A percentile compares a stretch with the other conserved stretches of the same genome.
Evolutionary conservation across 768 basidiomycete species (phyloP).

Genomic region (Leccinum sublutescens): DNA sequence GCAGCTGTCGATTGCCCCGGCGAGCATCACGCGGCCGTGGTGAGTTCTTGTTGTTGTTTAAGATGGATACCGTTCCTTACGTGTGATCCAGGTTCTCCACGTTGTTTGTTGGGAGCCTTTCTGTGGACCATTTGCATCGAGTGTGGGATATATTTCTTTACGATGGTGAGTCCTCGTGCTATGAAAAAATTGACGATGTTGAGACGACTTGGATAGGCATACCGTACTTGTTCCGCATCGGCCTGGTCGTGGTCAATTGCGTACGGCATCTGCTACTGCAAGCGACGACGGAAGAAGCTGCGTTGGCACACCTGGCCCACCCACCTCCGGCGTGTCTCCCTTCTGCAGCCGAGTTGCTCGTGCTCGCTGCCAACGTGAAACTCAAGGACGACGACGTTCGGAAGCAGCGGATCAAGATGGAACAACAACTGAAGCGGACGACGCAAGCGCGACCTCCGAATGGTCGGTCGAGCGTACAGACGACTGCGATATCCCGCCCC

Average conservation of each 20-base stretch:
- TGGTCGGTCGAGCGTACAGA: slow-evolving; percentile 28
- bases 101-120: slow-evolving; percentile 66
- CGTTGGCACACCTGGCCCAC: slow-evolving; percentile 47
- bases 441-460: slow-evolving; percentile 37
- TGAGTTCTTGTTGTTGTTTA: slow-evolving; percentile 23
- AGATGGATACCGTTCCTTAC: neutral
- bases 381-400: slow-evolving; percentile 78
- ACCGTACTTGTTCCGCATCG: slow-evolving; percentile 72
- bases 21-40: slow-evolving; percentile 64
- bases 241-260: slow-evolving; percentile 59
- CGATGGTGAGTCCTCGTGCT: slow-evolving; percentile 54
- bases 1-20: slow-evolving; percentile 59
- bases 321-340: slow-evolving; percentile 58
- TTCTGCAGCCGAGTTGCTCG: slow-evolving; percentile 56
- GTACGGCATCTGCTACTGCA: slow-evolving; percentile 61
- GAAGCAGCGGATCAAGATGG: slow-evolving; percentile 74
- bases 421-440: slow-evolving; percentile 67
- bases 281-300: slow-evolving; percentile 43
- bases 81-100: slow-evolving; percentile 58
- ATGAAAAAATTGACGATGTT: neutral
- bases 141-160: slow-evolving; percentile 84
- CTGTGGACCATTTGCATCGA: slow-evolving; percentile 62
- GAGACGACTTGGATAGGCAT: slow-evolving; percentile 47
- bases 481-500: slow-evolving; percentile 29
- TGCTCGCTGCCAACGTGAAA: slow-evolving; percentile 62